Base-by-base conservation (phyloP, 2,329 filamentous ascomycete genomes). In the Fusarium sp. region DNA sequence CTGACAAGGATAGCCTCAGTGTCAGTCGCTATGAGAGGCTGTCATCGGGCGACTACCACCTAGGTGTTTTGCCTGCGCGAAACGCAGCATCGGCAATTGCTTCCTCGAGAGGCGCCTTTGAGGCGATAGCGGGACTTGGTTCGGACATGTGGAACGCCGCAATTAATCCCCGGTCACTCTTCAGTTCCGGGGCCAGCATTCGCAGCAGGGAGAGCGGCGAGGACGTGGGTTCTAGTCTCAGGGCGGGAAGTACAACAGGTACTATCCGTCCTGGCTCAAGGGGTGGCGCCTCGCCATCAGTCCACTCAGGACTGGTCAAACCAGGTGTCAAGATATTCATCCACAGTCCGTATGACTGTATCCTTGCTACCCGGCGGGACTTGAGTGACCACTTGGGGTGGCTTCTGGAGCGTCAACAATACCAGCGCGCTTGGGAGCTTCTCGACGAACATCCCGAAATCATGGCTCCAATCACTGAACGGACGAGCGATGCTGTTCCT, bases 301-400 rank as follows among this genome's bases (percentile, higher is more conserved):
- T 88, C 2, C 88, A 92, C 79, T 83, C 89, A 64, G 86, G 86
- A 76, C 81, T 93, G 73, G 78, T 87, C 74, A 88, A 91, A 78
- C 86, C 86, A 60, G 88, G 89, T 2, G 82, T 88, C 77, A 88
- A 98, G 79, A 93, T 99, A 18, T 98, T 98, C 80, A 94, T 99
- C 45, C 95, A 98, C 79, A 98, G 95, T 77, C 97, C 97, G 0
- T 99, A 97, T 80, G 97, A 99, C 82, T 98, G 95, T 78, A 93
- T 98, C n/a, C 86, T 98, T 64, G 94, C 95, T 1, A 94, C 97
- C 3, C 95, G 95, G 80, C 89, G 97, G 75, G 95, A 98, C 79
- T 87, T 97, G 18, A 87, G 91, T 5, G 97, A 99, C 82, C 95
- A 97, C 79, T 85, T 98, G 25, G 86, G 88, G 9, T 99, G 96